These are phyloP conservation scores for Fusarium dimerum DNA, from an alignment of 2,329 filamentous ascomycete genomes.

Conservation along the genomic window DNA sequence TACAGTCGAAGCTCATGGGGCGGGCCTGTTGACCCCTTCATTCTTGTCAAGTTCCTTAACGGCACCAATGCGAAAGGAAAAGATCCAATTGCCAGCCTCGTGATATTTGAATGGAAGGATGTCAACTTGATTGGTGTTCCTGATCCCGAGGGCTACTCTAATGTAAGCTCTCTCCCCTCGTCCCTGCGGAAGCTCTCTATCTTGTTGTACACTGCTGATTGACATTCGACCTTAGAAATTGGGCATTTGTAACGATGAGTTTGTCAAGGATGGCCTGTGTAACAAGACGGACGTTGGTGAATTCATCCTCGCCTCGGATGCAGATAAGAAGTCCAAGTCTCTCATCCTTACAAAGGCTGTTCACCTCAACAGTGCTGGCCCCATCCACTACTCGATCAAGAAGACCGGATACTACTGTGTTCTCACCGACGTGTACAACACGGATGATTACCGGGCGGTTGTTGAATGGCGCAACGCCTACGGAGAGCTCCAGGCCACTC, in stretches of 20 bases:
- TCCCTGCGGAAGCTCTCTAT: neutral
- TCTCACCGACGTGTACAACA: slow-evolving; percentile 70
- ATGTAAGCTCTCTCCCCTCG: slow-evolving; percentile 44
- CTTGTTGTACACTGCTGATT: slow-evolving; percentile 10
- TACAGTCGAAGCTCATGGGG: slow-evolving; percentile 90
- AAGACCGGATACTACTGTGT: slow-evolving; percentile 98
- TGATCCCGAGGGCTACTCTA: slow-evolving; percentile 52
- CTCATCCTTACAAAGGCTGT: slow-evolving; percentile 79
- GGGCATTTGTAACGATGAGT: slow-evolving; percentile 72
- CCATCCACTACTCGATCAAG: slow-evolving; percentile 80
- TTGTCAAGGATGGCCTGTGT: slow-evolving; percentile 70
- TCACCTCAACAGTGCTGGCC: slow-evolving; percentile 72
- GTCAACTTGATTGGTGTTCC: slow-evolving; percentile 74
- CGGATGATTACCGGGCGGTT: slow-evolving; percentile 72
- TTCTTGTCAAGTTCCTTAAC: slow-evolving; percentile 76
- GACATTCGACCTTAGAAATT: slow-evolving; percentile 34
- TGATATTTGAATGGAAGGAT: slow-evolving; percentile 95
- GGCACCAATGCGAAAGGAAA: slow-evolving; percentile 55
- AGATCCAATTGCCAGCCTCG: slow-evolving; percentile 77
- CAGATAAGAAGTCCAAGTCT: slow-evolving; percentile 68
- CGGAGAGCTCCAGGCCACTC: slow-evolving; percentile 90
- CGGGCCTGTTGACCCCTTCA: slow-evolving; percentile 84
- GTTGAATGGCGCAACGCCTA: slow-evolving; percentile 95
- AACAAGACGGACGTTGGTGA: slow-evolving; percentile 76
- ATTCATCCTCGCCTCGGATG: slow-evolving; percentile 80